Percentiles rank a stretch among this genome's conserved stretches.
Conservation (phyloP, 1,284 basidiomycete genomes). For the Exobasidium cylindrosporum region DNA sequence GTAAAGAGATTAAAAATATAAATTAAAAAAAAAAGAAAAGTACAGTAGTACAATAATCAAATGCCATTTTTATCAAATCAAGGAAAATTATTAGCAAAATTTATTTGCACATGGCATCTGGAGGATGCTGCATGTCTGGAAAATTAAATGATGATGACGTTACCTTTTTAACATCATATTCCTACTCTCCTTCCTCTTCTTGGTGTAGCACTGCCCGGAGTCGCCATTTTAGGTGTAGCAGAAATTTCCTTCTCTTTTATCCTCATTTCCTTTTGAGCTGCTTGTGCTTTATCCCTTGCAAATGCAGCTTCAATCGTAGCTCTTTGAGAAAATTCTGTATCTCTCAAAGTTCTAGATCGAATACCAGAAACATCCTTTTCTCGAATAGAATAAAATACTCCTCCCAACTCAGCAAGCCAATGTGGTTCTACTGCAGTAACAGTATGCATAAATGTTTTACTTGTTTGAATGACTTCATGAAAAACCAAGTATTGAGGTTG, state of each 20-base stretch:
- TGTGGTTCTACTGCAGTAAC: constrained; percentile 54
- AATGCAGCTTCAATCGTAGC: constrained; percentile 71
- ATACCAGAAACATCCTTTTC: constrained; percentile 67
- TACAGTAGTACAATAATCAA: background rate
- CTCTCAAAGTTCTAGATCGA: constrained; percentile 64
- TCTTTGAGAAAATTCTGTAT: constrained; percentile 81
- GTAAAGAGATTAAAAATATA: background rate
- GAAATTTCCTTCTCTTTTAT: background rate
- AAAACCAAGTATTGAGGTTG: constrained; percentile 95
- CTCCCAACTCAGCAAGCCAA: constrained; percentile 62
- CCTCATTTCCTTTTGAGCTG: constrained; percentile 16
- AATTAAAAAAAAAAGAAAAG: background rate
- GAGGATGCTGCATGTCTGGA: too few species aligned
- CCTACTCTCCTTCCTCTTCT: constrained; percentile 12
- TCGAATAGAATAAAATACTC: constrained; percentile 89
- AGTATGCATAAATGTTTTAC: constrained; percentile 44
- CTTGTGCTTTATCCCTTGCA: constrained; percentile 30
- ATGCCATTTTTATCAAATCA: too few species aligned
- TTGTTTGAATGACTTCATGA: constrained; percentile 66
- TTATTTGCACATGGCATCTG: too few species aligned
- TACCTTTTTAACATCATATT: too few species aligned
- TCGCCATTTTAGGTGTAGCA: constrained; percentile 16
- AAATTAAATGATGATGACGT: too few species aligned
- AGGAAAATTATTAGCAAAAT: too few species aligned
- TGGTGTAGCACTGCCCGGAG: constrained; percentile 18